These are phyloP conservation scores for Penicillium sp. DNA, from an alignment of 2,329 filamentous ascomycete species.

Conservation along the genomic window DNA sequence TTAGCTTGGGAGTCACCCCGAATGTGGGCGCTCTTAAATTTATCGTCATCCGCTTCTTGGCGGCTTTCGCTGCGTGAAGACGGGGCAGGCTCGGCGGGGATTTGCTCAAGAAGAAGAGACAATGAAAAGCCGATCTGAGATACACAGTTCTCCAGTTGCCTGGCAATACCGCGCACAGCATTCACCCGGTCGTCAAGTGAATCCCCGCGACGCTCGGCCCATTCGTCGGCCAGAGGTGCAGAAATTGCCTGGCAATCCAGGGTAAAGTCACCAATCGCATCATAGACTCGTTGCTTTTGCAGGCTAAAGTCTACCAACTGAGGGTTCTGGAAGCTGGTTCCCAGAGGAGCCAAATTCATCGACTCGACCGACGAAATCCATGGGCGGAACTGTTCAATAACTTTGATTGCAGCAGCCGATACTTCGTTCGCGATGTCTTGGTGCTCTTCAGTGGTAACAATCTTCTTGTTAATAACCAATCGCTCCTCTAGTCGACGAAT, in stretches of 20 bases:
- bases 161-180: conserved; percentile 73
- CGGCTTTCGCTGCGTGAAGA: conserved; percentile 44
- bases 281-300: conserved; percentile 92
- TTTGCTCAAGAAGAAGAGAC: conserved; percentile 81
- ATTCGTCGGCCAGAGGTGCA: conserved; percentile 89
- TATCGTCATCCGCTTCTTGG: conserved; percentile 31
- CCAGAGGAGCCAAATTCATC: conserved; percentile 80
- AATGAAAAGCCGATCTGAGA: conserved; percentile 86
- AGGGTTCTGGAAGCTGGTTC: conserved; percentile 77
- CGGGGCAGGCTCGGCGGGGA: conserved; percentile 58
- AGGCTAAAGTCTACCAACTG: conserved; percentile 83
- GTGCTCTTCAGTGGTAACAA: conserved; percentile 77
- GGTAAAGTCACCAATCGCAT: conserved; percentile 86
- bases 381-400: conserved; percentile 84
- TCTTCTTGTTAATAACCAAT: conserved; percentile 74
- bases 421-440: conserved; percentile 79
- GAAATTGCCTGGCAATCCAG: conserved; percentile 89
- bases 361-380: conserved; percentile 92
- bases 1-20: conserved; percentile 43
- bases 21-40: conserved; percentile 24
- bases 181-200: conserved; percentile 84
- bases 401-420: conserved; percentile 74
- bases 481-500: conserved; percentile 87
- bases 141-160: conserved; percentile 81
- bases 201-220: conserved; percentile 88